phyloP scores from a whole-genome alignment of 345 rosid genomes.

The Gossypium rotundifolium region DNA sequence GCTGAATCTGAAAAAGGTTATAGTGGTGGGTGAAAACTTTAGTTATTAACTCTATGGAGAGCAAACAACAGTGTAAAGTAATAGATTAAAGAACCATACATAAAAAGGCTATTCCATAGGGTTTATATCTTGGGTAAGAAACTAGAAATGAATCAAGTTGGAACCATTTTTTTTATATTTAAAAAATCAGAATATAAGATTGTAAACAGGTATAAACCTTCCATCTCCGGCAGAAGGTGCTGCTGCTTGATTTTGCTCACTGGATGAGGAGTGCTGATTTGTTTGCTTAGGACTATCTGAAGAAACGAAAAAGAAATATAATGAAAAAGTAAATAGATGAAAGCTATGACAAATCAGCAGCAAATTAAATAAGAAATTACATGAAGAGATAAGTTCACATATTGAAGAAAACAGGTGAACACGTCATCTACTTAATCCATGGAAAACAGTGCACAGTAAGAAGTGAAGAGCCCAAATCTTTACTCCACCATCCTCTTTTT shows the following conservation, averaged over 20 bases:
- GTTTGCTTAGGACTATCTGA: slow-evolving; percentile 7
- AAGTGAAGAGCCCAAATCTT: not conserved
- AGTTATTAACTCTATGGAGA: not conserved
- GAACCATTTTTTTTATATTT: not conserved
- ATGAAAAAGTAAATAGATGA: not conserved
- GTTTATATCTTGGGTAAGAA: slow-evolving; percentile 1
- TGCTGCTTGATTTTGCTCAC: slow-evolving; percentile 4
- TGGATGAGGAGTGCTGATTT: not conserved
- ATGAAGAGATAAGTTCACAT: not conserved
- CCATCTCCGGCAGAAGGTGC: slow-evolving; percentile 31
- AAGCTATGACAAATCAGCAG: not conserved
- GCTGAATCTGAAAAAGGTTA: not conserved
- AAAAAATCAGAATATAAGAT: not conserved
- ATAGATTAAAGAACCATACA: not conserved
- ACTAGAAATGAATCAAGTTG: not conserved
- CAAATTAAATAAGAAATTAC: not conserved
- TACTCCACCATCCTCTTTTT: not conserved
- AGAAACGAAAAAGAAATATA: not conserved
- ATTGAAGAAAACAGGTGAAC: not conserved
- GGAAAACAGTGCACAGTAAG: not conserved
- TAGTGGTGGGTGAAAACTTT: not conserved
- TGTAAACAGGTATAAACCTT: not conserved
- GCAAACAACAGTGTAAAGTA: not conserved
- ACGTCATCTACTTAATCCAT: not conserved
- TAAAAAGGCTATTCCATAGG: not conserved